Evolutionary conservation across 768 basidiomycete genomes (phyloP).

Genomic region (Mycena venus): DNA sequence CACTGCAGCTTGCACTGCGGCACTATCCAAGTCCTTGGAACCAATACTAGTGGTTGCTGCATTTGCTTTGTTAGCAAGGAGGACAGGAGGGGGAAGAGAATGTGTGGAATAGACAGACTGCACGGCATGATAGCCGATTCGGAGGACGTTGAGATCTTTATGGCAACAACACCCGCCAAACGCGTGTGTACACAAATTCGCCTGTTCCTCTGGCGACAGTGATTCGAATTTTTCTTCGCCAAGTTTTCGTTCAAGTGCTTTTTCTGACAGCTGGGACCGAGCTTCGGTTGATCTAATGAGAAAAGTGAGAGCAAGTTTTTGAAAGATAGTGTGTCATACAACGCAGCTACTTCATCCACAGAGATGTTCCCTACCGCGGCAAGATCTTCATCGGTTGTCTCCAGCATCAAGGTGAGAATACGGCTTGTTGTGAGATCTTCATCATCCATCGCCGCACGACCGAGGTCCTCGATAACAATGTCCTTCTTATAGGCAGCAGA

Average conservation of each 20-base stretch:
- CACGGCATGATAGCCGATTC: constrained; percentile 37
- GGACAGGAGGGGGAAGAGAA: constrained; percentile 33
- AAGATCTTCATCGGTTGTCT: background rate
- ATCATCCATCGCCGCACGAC: background rate
- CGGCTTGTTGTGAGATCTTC: background rate
- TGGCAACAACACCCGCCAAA: constrained; percentile 47
- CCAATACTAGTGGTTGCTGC: constrained; percentile 29
- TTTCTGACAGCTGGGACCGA: background rate
- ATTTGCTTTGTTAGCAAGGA: constrained; percentile 46
- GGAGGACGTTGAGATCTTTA: constrained; percentile 48
- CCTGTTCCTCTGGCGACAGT: background rate
- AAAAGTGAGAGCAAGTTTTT: too few species aligned
- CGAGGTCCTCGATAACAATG: background rate
- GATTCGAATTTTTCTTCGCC: constrained; percentile 6
- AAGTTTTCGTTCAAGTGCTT: background rate
- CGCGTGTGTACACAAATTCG: constrained; percentile 26
- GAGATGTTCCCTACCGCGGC: background rate
- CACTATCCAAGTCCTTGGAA: constrained; percentile 11
- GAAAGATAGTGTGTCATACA: background rate
- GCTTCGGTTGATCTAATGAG: background rate
- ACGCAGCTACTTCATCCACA: background rate
- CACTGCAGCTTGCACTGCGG: constrained; percentile 28
- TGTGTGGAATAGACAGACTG: constrained; percentile 21
- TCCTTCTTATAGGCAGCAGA: constrained; percentile 6
- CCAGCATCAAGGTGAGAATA: background rate